These are phyloP conservation scores for Lodderomyces margitis DNA, from an alignment of 1,139 yeast species.

Conservation along the genomic window DNA sequence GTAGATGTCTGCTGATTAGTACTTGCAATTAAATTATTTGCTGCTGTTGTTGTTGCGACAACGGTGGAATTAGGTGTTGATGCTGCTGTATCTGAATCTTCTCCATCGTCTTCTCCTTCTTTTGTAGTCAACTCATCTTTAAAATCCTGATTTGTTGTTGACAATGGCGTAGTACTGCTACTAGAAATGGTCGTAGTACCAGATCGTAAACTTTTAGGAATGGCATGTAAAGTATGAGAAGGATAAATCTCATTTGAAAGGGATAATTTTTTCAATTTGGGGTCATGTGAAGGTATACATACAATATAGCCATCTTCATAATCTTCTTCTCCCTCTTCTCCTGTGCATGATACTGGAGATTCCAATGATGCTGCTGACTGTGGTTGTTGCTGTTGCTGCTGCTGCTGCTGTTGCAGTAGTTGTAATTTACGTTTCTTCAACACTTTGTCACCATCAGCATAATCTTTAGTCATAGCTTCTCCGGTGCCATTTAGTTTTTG, in stretches of 20 bases:
- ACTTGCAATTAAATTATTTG: constrained; percentile 15
- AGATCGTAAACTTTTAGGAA: not conserved
- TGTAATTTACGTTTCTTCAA: not conserved
- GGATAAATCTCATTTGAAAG: constrained; percentile 19
- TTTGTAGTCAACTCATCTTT: not conserved
- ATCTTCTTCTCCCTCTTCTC: too few species aligned
- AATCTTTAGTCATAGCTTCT: too few species aligned
- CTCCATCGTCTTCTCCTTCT: not conserved
- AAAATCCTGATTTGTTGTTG: too few species aligned
- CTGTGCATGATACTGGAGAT: too few species aligned
- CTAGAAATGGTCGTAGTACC: too few species aligned
- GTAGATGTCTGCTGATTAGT: constrained; percentile 6
- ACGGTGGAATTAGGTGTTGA: not conserved
- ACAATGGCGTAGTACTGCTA: not conserved
- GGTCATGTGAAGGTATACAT: constrained; percentile 20
- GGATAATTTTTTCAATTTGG: constrained; percentile 18
- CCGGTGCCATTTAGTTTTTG: not conserved
- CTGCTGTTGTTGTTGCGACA: not conserved
- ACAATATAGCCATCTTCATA: constrained; percentile 1
- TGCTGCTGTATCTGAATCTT: not conserved
- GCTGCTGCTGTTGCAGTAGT: not conserved
- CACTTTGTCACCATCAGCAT: not conserved
- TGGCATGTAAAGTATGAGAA: constrained; percentile 6
- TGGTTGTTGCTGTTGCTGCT: not conserved
- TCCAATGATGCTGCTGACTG: too few species aligned